Conservation (phyloP, 768 basidiomycete species). For the Boletus rex-veris region DNA sequence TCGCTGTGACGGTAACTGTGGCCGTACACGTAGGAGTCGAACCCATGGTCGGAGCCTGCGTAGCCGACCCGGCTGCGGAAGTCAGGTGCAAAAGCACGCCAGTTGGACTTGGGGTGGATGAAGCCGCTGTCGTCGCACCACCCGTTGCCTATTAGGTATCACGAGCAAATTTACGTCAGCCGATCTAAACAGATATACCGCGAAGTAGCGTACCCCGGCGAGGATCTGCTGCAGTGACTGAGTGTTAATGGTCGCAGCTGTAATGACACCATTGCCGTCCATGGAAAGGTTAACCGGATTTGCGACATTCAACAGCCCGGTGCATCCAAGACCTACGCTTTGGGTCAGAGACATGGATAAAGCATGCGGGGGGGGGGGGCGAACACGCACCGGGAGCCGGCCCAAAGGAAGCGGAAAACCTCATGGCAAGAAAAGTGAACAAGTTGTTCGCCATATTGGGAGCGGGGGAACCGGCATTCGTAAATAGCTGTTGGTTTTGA, state of each 20-base stretch:
- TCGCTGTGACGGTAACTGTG: constrained; percentile 20
- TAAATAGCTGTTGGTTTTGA: constrained; percentile 18
- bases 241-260: constrained; percentile 23
- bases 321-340: constrained; percentile 22
- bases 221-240: constrained; percentile 21
- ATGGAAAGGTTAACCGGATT: constrained; percentile 25
- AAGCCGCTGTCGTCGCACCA: neutral
- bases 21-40: constrained; percentile 1
- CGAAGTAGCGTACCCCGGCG: neutral
- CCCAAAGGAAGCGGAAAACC: constrained; percentile 23
- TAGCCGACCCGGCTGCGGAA: neutral
- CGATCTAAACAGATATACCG: neutral
- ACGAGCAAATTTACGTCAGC: neutral
- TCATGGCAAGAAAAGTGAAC: constrained; percentile 30
- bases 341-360: neutral
- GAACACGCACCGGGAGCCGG: constrained; percentile 21
- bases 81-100: neutral
- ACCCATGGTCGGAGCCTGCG: neutral
- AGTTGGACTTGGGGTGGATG: neutral
- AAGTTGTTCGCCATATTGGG: constrained; percentile 18
- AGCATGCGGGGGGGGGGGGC: no score
- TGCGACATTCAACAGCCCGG: constrained; percentile 16
- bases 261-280: constrained; percentile 26
- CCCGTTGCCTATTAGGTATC: neutral
- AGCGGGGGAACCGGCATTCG: constrained; percentile 20